Evolutionary conservation across 2,329 filamentous ascomycete genomes (phyloP).

Genomic region (Nothophaeocryptopus gaeumannii): DNA sequence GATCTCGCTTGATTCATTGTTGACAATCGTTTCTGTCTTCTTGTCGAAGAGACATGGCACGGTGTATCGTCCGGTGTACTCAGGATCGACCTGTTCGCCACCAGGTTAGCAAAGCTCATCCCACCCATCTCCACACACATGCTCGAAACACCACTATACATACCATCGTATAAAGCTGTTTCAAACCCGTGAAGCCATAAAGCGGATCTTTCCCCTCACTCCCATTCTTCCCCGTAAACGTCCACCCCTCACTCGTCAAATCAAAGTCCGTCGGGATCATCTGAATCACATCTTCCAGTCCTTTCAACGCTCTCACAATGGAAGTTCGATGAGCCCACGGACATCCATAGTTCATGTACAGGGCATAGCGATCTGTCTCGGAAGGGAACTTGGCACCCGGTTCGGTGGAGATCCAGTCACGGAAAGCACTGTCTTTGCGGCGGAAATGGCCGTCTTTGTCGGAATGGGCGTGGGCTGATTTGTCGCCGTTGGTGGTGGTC

Average conservation of each 20-base stretch:
- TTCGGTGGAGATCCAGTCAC: slow-evolving; percentile 54
- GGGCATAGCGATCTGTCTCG: slow-evolving; percentile 57
- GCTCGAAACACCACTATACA: too few species aligned
- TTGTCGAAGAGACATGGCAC: slow-evolving; percentile 76
- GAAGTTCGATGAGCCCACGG: slow-evolving; percentile 60
- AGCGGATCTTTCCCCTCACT: slow-evolving; percentile 58
- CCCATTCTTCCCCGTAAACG: slow-evolving; percentile 61
- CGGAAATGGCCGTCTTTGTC: slow-evolving; percentile 53
- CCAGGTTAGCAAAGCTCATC: too few species aligned
- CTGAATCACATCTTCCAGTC: slow-evolving; percentile 50
- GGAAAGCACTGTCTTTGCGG: slow-evolving; percentile 55
- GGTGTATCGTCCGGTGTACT: slow-evolving; percentile 72
- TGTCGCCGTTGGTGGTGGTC: not conserved
- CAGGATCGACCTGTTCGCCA: slow-evolving; percentile 52
- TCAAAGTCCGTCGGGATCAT: slow-evolving; percentile 45
- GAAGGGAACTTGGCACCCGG: slow-evolving; percentile 54
- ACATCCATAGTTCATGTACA: slow-evolving; percentile 61
- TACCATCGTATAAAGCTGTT: slow-evolving; percentile 65
- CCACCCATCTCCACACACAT: too few species aligned
- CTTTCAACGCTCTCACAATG: slow-evolving; percentile 50
- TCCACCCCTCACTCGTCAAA: slow-evolving; percentile 60
- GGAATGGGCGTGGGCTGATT: slow-evolving; percentile 19
- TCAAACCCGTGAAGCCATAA: slow-evolving; percentile 64
- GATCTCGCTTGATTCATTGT: slow-evolving; percentile 87
- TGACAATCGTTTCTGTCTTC: slow-evolving; percentile 68